phyloP scores from a whole-genome alignment of 352 stramenopile species.

The Hyaloperonospora brassicae region DNA sequence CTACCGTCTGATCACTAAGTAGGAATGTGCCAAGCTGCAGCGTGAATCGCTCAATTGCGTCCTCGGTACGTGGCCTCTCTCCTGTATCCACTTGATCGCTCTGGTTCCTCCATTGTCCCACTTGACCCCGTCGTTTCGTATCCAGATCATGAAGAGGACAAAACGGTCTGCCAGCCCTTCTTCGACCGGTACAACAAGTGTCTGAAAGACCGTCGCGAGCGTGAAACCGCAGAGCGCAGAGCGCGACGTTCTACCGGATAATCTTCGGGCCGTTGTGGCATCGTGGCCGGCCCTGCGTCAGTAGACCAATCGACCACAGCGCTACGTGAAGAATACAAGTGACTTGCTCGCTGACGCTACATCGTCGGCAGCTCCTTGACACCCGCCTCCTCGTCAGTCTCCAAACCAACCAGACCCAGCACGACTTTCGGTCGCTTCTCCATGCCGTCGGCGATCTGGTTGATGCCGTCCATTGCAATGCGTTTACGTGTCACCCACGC shows the following conservation, averaged over 20 bases:
- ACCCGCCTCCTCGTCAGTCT: constrained; percentile 63
- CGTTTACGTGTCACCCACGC: constrained; percentile 70
- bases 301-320: too few species aligned
- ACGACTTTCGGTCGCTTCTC: constrained; percentile 74
- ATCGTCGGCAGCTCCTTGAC: constrained; percentile 64
- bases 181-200: constrained; percentile 67
- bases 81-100: neutral
- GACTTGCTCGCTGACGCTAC: constrained; percentile 23
- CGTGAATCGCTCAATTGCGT: constrained; percentile 64
- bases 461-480: constrained; percentile 67
- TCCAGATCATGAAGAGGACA: constrained; percentile 45
- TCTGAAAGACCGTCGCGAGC: constrained; percentile 43
- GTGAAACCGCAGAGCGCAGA: constrained; percentile 28
- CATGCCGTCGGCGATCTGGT: constrained; percentile 76
- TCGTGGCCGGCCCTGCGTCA: too few species aligned
- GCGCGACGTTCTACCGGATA: constrained; percentile 17
- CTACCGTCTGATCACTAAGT: neutral
- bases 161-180: constrained; percentile 40
- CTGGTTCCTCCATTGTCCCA: neutral
- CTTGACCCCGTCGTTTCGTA: neutral
- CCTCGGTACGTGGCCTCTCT: constrained; percentile 27
- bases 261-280: neutral
- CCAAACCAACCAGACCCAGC: constrained; percentile 45
- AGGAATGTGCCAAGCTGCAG: constrained; percentile 65
- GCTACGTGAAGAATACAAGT: neutral